Evolutionary conservation across 208 protist species (phyloP), one percentile per base, ranked within the genome.

Genomic region (Leishmania aethiopica): DNA sequence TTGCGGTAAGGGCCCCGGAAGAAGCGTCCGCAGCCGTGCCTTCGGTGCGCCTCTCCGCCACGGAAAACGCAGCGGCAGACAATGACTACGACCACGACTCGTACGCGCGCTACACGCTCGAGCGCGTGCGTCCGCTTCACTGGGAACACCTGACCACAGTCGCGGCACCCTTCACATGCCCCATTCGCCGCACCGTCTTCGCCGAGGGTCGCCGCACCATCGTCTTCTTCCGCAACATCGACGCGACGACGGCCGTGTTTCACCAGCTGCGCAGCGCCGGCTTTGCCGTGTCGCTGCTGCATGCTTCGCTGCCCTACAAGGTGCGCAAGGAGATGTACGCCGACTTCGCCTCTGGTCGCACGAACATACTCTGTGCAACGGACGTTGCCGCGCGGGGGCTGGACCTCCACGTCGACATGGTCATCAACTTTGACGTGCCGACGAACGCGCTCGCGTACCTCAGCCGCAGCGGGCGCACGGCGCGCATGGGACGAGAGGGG

Each of bases 301-400:
- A 97, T 77, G 92, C 91, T 62, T 84, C 91, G 25, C 79, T 97
- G 70, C 94, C 94, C 19, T 82, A 78, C 79, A 55, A 49, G 74
- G 94, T 95, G 66, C 92, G 94, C 22, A 77, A 84, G 59, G 79
- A 89, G 22, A 92, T 93, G 86, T 96, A 92, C 82, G 77, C 77
- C 3, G 89, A 94, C 84, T 97, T 94, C 78, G 87, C 88, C 32
- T 87, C 89, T 13, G 96, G 96, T 17, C 86, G 94, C 17, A 96
- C 94, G 62, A 94, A 91, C 77, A 94, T 98, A 60, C 89, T 99
- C 22, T 96, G 98, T 74, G 92, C 95, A 15, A 98, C 96, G 3
- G 96, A 98, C 81, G 76, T 99, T 40, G 95, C 95, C 62, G 91
- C 94, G 25, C 88, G 95, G 45, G 96, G 95, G 17, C 72, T 96